Evolutionary conservation across 176 grass and related monocot species (phyloP), one percentile per base, ranked within the genome.

Genomic region (Dactylis glomerata): DNA sequence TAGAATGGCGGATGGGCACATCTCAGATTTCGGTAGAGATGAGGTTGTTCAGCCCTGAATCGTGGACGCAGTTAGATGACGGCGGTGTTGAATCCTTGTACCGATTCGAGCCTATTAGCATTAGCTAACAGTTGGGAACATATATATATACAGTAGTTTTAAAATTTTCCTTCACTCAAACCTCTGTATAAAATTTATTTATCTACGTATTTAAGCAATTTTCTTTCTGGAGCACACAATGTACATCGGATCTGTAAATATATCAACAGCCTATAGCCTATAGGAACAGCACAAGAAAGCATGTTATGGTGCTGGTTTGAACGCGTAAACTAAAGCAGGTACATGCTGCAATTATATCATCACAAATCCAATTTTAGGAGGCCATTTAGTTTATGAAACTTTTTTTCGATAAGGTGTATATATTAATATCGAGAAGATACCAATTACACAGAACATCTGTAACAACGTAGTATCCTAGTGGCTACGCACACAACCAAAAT

Each of bases 241-340:
- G 44, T 97, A 97, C 92, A 97, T 97, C 6, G 95, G 95, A 34
- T 98, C 95, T 34, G 92, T 90, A 47, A 92, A 95, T 87, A 98
- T 98, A 77, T 98, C 95, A 66, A 93, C 77, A 58, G 92, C 85
- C n/a, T n/a, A n/a, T n/a, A n/a, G n/a, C n/a, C 95, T 98, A 75
- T 40, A n/a, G n/a, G 23, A 81, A 90, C 20, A 58, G 27, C 72
- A 63, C 6, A 30, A 11, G n/a, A 85, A 50, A 19, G 19, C 20
- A 32, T 64, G 24, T 27, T 37, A 67, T 33, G 8, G 22, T 33
- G n/a, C 30, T 51, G 2, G 30, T 47, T 72, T 79, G 4, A 26
- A 55, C 24, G 33, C 6, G 58, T 41, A 20, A 19, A 73, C 4
- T 47, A 49, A 19, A 31, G 56, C 1, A 41, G 32, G 5, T 22